Base-by-base conservation (phyloP, 2,329 filamentous ascomycete genomes). In the Fusarium praegraminearum region DNA sequence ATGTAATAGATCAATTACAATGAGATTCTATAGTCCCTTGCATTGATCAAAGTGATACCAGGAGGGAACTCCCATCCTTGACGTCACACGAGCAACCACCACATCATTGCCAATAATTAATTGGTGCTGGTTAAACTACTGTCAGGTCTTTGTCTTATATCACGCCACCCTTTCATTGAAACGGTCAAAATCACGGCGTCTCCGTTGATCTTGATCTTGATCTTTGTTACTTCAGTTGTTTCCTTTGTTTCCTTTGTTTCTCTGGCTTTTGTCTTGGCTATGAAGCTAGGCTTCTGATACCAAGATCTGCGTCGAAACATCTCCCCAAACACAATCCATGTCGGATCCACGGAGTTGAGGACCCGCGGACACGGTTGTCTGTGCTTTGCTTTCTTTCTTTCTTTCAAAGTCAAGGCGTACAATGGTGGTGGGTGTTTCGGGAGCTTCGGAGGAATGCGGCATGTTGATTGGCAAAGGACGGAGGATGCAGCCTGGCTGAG, bases 1-100 rank as follows among this genome's bases (percentile, higher is more conserved):
- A 65, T 54, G 61, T 65, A 66, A 65, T 54, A 7, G 4, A 0
- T 0, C 0, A 0, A 0, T 1, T 0, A 0, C 2, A 5, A 4
- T 8, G 5, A 0, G 1, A 11, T 1, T 0, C 0, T 0, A 1
- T 22, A 32, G 38, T 20, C 7, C 2, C 2, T 11, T 6, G 0
- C 16, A 0, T 11, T 4, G 10, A 18, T 36, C 2, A 18, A 18
- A 36, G 11, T 9, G 33, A 36, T 36, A 5, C 16, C 8, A n/a
- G 35, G 3, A 24, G 9, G 20, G 10, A 22, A 24, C 6, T 6
- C 8, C 9, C 1, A 24, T 50, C 49, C 15, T 30, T 30, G 49
- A 52, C 49, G 49, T 52, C 49, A 52, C 35, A 22, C 24, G 5
- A 51, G 28, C 28, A 33, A 33, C 49, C 18, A 50, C 32, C 46